phyloP scores from a whole-genome alignment of 768 basidiomycete genomes.

The Lactarius hengduanensis region DNA sequence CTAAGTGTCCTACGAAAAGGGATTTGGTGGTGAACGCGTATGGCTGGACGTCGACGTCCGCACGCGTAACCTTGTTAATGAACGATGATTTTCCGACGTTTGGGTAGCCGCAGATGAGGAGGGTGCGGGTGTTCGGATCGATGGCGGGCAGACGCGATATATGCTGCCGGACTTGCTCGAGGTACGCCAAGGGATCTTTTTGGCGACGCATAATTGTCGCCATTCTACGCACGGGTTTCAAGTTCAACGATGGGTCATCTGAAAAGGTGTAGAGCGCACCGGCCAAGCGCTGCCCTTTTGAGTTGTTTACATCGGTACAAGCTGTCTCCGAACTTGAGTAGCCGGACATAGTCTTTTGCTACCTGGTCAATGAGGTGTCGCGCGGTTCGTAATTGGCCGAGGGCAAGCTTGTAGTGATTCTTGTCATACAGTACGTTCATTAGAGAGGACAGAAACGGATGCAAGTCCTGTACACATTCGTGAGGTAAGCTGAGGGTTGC shows the following conservation, averaged over 20 bases:
- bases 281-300: conserved; percentile 95
- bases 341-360: conserved; percentile 93
- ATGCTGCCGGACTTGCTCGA: conserved; percentile 99
- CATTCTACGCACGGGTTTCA: conserved; percentile 60
- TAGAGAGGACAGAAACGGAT: conserved; percentile 92
- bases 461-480: conserved; percentile 62
- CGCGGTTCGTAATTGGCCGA: conserved; percentile 94
- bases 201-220: conserved; percentile 98
- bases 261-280: conserved; percentile 51
- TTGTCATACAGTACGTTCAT: conserved; percentile 99
- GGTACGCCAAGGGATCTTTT: conserved; percentile 97
- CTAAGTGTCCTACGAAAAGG: conserved; percentile 96
- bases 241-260: conserved; percentile 5
- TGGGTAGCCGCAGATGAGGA: conserved; percentile 97
- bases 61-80: conserved; percentile 99
- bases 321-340: conserved; percentile 97
- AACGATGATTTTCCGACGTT: conserved; percentile 99
- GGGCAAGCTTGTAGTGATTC: conserved; percentile 98
- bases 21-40: conserved; percentile 99
- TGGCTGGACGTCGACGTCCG: conserved; percentile 98
- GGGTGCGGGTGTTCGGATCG: conserved; percentile 96
- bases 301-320: conserved; percentile 98
- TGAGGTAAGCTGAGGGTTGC: neutral
- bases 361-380: conserved; percentile 96
- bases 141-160: conserved; percentile 97